These are phyloP conservation scores for Cutaneotrichosporon cutaneum DNA, from an alignment of 1,284 basidiomycete genomes.

Conservation along the genomic window DNA sequence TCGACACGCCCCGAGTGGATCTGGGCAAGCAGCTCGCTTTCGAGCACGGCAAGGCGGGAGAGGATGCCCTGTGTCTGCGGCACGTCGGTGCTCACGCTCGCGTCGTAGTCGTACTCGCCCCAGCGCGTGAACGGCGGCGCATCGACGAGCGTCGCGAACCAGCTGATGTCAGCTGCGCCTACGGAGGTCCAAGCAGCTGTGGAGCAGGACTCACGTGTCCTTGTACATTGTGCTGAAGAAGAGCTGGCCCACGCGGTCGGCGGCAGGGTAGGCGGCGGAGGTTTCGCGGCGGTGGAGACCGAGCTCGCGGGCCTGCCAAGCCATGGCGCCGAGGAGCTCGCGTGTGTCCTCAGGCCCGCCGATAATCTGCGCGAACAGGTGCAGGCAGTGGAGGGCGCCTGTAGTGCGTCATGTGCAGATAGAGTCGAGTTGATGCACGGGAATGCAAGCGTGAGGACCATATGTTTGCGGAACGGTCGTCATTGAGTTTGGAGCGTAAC, in stretches of 20 bases:
- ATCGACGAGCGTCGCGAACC: constrained; percentile 25
- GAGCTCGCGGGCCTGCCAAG: constrained; percentile 32
- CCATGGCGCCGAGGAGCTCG: constrained; percentile 32
- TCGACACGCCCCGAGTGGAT: constrained; percentile 30
- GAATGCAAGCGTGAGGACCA: background rate
- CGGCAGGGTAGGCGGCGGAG: constrained; percentile 25
- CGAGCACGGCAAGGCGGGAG: constrained; percentile 23
- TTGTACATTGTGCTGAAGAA: constrained; percentile 33
- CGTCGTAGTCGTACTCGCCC: constrained; percentile 29
- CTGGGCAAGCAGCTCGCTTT: constrained; percentile 27
- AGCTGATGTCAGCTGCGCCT: constrained; percentile 16
- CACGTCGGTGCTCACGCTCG: constrained; percentile 23
- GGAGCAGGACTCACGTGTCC: constrained; percentile 32
- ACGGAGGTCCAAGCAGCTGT: too few relatives aligned
- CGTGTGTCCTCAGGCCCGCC: constrained; percentile 33
- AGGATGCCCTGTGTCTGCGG: constrained; percentile 25
- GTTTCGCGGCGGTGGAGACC: constrained; percentile 32
- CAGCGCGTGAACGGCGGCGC: constrained; percentile 20
- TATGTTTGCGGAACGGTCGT: background rate
- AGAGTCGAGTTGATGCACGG: background rate
- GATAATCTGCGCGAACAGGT: constrained; percentile 26
- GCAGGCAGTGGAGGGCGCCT: constrained; percentile 34
- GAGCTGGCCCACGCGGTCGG: constrained; percentile 27
- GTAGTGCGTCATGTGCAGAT: background rate
- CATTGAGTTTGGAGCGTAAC: background rate